A percentile compares a stretch with the other conserved stretches of the same genome.
These are phyloP conservation scores for Colletotrichum liriopes DNA, from an alignment of 2,329 filamentous ascomycete genomes.

Conservation along the genomic window DNA sequence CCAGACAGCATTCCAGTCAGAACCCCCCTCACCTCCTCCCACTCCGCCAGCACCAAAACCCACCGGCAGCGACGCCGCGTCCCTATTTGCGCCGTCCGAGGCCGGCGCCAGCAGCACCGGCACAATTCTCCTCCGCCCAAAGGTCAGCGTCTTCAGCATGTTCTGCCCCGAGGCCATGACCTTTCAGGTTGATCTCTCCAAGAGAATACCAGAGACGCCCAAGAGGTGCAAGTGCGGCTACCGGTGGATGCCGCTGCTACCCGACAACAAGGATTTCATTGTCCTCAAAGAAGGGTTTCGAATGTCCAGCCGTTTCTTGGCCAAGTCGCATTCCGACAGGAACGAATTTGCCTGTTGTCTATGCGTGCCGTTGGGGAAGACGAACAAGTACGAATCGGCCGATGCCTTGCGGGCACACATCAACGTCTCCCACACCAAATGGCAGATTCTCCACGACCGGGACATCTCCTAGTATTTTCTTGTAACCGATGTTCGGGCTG, in stretches of 20 bases:
- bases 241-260: conserved; percentile 47
- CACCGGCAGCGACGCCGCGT: conserved; percentile 45
- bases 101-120: conserved; percentile 22
- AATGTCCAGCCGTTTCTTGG: conserved; percentile 57
- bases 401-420: conserved; percentile 54
- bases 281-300: conserved; percentile 57
- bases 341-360: conserved; percentile 57
- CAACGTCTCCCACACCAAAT: conserved; percentile 57
- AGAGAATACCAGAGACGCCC: conserved; percentile 47
- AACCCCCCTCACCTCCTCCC: conserved; percentile 53
- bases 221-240: conserved; percentile 55
- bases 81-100: conserved; percentile 41
- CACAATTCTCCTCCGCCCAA: conserved; percentile 46
- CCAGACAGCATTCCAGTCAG: conserved; percentile 47
- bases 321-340: conserved; percentile 57
- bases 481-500: background rate
- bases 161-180: conserved; percentile 59
- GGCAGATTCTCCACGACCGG: conserved; percentile 59
- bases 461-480: conserved; percentile 23
- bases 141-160: conserved; percentile 58
- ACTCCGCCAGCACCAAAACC: conserved; percentile 45
- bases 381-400: conserved; percentile 52
- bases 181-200: conserved; percentile 55
- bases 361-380: conserved; percentile 56
- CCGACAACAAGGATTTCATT: conserved; percentile 44